A percentile compares a stretch with the other conserved stretches of the same genome.
Evolutionary conservation across 2,329 filamentous ascomycete genomes (phyloP).

Genomic region (Alternaria conjuncta): DNA sequence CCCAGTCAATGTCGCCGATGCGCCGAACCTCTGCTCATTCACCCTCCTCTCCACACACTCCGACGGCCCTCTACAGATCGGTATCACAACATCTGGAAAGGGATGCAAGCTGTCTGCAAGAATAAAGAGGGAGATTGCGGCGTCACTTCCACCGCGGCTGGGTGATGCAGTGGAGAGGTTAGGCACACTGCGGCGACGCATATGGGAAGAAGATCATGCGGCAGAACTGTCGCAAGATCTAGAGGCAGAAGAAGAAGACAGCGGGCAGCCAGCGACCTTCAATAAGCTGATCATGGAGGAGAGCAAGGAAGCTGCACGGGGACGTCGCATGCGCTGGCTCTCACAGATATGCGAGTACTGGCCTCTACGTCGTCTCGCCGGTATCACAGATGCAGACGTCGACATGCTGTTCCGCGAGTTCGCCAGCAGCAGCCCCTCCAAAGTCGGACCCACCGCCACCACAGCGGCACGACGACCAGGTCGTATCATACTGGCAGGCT

Average conservation of each 20-base stretch:
- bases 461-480: conserved; percentile 56
- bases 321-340: conserved; percentile 87
- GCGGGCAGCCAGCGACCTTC: conserved; percentile 80
- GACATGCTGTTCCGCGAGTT: conserved; percentile 79
- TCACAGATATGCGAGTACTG: conserved; percentile 98
- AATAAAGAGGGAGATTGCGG: conserved; percentile 85
- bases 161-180: conserved; percentile 79
- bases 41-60: conserved; percentile 85
- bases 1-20: conserved; percentile 90
- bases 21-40: conserved; percentile 86
- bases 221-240: conserved; percentile 54
- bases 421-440: conserved; percentile 49
- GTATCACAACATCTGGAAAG: conserved; percentile 92
- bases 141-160: conserved; percentile 75
- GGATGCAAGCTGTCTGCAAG: conserved; percentile 93
- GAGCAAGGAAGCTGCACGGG: conserved; percentile 76
- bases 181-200: conserved; percentile 60
- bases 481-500: conserved; percentile 85
- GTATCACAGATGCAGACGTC: conserved; percentile 80
- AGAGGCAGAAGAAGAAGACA: conserved; percentile 64
- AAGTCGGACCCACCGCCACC: conserved; percentile 30
- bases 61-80: conserved; percentile 91
- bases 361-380: conserved; percentile 82
- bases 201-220: conserved; percentile 58
- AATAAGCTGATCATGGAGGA: conserved; percentile 80